Evolutionary conservation across 768 basidiomycete genomes (phyloP).

Genomic region (Suillus subaureus): DNA sequence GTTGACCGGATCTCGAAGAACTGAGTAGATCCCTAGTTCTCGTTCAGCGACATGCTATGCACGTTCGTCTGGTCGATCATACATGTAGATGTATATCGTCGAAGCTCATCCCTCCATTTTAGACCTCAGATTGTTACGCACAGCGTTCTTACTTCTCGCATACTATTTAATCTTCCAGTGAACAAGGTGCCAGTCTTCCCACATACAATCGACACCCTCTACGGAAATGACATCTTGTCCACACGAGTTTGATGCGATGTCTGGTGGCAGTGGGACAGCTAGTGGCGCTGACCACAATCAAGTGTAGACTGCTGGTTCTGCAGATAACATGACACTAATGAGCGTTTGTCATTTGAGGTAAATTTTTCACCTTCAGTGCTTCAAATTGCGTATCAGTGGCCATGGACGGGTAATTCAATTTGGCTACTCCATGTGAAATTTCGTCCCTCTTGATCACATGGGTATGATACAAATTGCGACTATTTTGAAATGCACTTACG

Average conservation of each 20-base stretch:
- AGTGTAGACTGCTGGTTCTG: background rate
- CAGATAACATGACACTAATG: background rate
- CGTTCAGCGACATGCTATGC: background rate
- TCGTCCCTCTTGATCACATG: background rate
- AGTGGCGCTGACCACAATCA: background rate
- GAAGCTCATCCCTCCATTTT: background rate
- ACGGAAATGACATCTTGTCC: background rate
- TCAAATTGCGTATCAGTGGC: background rate
- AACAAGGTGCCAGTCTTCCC: background rate
- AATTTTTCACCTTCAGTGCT: background rate
- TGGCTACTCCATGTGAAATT: background rate
- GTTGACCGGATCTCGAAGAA: background rate
- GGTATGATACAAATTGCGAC: background rate
- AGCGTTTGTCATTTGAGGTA: too few relatives aligned
- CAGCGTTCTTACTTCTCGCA: constrained; percentile 11
- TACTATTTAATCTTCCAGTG: constrained; percentile 8
- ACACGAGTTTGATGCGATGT: background rate
- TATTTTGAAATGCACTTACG: background rate
- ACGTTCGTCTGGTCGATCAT: background rate
- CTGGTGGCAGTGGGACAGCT: background rate
- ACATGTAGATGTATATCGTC: background rate
- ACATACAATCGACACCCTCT: background rate
- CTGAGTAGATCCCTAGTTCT: background rate
- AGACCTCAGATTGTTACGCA: constrained; percentile 8
- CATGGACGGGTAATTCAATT: background rate